Conservation (phyloP, 1,284 basidiomycete species). For the Inonotus obliquus region DNA sequence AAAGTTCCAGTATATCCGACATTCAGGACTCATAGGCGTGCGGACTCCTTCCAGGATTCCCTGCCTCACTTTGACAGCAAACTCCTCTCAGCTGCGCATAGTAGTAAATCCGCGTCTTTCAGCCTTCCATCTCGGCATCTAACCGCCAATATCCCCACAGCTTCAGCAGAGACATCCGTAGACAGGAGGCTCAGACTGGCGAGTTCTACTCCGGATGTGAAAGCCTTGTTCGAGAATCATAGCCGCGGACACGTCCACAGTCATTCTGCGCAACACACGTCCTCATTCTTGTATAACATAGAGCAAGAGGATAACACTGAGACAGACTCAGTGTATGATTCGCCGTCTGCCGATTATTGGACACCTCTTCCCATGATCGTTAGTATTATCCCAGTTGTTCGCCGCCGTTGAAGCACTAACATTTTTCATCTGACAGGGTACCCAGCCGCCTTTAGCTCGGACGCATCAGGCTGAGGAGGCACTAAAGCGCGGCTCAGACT, state of each 20-base stretch:
- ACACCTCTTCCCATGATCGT: constrained; percentile 74
- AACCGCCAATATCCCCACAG: constrained; percentile 8
- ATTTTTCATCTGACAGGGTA: constrained; percentile 39
- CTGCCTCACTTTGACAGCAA: constrained; percentile 98
- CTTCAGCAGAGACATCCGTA: constrained; percentile 28
- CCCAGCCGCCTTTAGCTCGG: constrained; percentile 53
- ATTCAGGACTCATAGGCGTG: constrained; percentile 70
- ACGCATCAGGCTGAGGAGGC: constrained; percentile 67
- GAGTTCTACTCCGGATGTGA: constrained; percentile 90
- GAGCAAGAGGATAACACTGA: constrained; percentile 60
- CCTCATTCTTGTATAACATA: constrained; percentile 70
- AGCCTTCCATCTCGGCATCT: constrained; percentile 16
- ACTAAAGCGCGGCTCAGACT: constrained; percentile 82
- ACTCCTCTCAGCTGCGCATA: constrained; percentile 76
- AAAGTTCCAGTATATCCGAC: constrained; percentile 77
- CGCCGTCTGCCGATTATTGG: constrained; percentile 52
- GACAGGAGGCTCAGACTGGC: constrained; percentile 79
- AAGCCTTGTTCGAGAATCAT: constrained; percentile 83
- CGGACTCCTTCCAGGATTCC: constrained; percentile 91
- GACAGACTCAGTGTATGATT: constrained; percentile 18
- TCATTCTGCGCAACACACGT: constrained; percentile 24
- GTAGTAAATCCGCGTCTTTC: constrained; percentile 34
- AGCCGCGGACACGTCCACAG: constrained; percentile 12
- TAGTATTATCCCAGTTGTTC: constrained; percentile 29
- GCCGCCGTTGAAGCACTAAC: constrained; percentile 21